Evolutionary conservation across 2,329 filamentous ascomycete species (phyloP), one percentile per base, ranked within the genome.

Genomic region (Colletotrichum sp.): DNA sequence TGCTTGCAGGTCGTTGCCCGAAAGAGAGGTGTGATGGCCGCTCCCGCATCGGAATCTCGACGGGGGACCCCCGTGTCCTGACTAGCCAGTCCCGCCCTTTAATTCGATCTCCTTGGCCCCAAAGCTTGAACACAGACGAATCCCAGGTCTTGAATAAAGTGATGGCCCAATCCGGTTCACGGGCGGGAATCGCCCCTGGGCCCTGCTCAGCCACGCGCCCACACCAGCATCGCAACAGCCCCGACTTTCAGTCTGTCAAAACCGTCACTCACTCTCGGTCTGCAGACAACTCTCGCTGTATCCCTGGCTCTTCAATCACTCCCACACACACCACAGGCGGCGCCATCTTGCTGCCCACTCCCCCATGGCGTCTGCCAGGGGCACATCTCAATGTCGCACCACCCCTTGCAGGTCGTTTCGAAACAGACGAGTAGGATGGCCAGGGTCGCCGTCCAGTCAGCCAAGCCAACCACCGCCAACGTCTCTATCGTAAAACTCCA

Each of bases 131-230:
- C 57, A 30, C 69, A 62, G 63, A 59, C 69, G 13, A 49, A 39
- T 64, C 44, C 57, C 70, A 34, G n/a, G 70, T 76, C 70, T 73
- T 34, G 57, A 69, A 76, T 73, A 73, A 36, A 65, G 73, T 76
- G 70, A 73, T 73, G 13, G 59, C 18, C 65, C 64, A 70, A 69
- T 60, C 70, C 60, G 73, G 73, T 7, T 36, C 24, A 49, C 34
- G 44, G 16, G 32, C 36, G 34, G 67, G 55, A 49, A 24, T n/a
- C 34, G 16, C 36, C 64, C 62, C 44, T 60, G 55, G 36, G 26
- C 13, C 24, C 24, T 39, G 69, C 72, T 72, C 30, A 69, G 69
- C 73, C 69, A 64, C 57, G 52, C 63, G 24, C 28, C 55, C 52
- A 75, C 67, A 71, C 32, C 49, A 75, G 18, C 44, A 36, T 71